Evolutionary conservation across 306 rosid species (phyloP), one percentile per base, ranked within the genome.

Genomic region (Inga oerstediana): DNA sequence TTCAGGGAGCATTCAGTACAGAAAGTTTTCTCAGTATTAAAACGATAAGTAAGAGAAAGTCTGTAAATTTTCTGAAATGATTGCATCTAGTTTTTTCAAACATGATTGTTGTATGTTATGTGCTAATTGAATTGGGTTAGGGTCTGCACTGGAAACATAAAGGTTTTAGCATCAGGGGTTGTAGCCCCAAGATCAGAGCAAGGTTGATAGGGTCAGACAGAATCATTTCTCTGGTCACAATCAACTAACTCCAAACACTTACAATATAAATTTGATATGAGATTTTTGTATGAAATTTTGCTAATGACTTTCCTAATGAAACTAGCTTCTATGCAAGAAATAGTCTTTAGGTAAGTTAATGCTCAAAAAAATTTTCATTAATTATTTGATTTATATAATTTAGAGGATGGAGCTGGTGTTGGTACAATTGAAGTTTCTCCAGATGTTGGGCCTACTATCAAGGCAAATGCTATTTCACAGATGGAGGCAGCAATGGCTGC

Each of bases 401-500:
- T 85, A 91, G 97, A 82, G 89, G 98, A 92, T 74, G 98, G 91
- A 61, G 88, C 76, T 4, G 88, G 91, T 80, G 84, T 84, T 39
- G 72, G 87, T 78, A 86, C 89, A 68, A 49, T 86, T 46, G 94
- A 90, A 75, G 91, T 86, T 75, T 88, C 91, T 52, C 88, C 92
- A 72, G 86, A 94, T 48, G 58, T 86, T 82, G 92, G 95, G 24
- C 97, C 98, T 66, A 86, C 87, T 22, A 88, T 92, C 58, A 94
- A 87, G 91, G 92, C 89, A 52, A 94, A 67, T 77, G 92, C 93
- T 65, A 73, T 80, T 81, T 88, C 97, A 59, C 98, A 86, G 84
- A 96, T 96, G 99, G 97, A 96, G 82, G 89, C 97, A 39, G 93
- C 93, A 16, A 86, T 92, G 69, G 73, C 89, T 62, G 97, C 98